phyloP scores from a whole-genome alignment of 2,329 filamentous ascomycete genomes.

The Clathrospora elynae region DNA sequence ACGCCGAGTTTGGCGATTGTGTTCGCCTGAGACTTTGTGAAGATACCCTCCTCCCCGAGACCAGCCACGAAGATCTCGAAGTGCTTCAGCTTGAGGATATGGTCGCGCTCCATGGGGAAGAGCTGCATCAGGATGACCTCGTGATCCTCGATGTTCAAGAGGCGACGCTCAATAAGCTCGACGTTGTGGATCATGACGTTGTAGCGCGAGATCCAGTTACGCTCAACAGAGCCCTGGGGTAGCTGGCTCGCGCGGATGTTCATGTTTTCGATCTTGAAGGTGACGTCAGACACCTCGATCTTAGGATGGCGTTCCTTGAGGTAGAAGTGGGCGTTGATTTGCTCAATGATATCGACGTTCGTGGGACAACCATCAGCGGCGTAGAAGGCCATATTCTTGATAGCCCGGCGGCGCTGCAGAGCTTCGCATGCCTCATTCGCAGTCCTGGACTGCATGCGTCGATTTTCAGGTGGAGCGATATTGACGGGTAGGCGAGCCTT shows the following conservation, averaged over 20 bases:
- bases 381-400: constrained; percentile 6
- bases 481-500: neutral
- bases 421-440: constrained; percentile 7
- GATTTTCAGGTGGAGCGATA: neutral
- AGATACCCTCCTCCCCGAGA: constrained; percentile 10
- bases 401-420: constrained; percentile 3
- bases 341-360: constrained; percentile 7
- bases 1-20: constrained; percentile 1
- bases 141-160: constrained; percentile 10
- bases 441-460: neutral
- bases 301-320: neutral
- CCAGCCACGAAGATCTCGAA: constrained; percentile 16
- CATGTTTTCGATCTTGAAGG: constrained; percentile 6
- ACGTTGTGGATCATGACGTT: constrained; percentile 5
- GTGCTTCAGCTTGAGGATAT: constrained; percentile 10
- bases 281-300: constrained; percentile 1
- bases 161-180: constrained; percentile 6
- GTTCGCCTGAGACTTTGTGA: constrained; percentile 6
- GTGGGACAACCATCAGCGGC: constrained; percentile 9
- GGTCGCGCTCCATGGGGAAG: constrained; percentile 7
- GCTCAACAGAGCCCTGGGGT: constrained; percentile 8
- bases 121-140: constrained; percentile 15
- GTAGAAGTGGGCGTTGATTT: constrained; percentile 8
- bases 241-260: constrained; percentile 5
- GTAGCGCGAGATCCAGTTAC: constrained; percentile 14